A percentile compares a stretch with the other conserved stretches of the same genome.
Evolutionary conservation across 208 protist genomes (phyloP).

Genomic region (Acanthamoeba lenticulata): DNA sequence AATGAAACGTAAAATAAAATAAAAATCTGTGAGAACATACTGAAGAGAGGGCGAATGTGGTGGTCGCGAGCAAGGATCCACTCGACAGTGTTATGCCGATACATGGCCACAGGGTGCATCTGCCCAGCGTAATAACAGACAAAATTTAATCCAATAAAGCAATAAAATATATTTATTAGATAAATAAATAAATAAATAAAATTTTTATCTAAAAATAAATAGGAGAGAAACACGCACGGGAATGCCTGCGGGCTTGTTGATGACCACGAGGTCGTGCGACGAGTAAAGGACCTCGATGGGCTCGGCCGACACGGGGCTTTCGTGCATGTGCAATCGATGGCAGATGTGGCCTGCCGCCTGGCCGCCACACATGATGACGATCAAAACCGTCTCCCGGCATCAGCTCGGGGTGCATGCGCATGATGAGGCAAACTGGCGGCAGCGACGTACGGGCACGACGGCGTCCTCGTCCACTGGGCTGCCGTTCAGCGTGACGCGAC

Average conservation of each 20-base stretch:
- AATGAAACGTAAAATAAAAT: background rate
- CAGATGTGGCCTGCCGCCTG: slow-evolving; percentile 88
- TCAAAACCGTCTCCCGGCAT: background rate
- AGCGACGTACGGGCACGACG: slow-evolving; percentile 36
- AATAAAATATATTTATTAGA: too few species aligned
- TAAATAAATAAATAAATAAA: background rate
- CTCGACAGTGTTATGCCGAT: slow-evolving; percentile 93
- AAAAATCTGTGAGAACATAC: slow-evolving; percentile 57
- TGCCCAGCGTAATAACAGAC: background rate
- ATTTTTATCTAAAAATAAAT: background rate
- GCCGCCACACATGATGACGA: background rate
- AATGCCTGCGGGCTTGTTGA: slow-evolving; percentile 82
- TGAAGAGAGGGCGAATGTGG: slow-evolving; percentile 3
- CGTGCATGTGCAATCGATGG: slow-evolving; percentile 92
- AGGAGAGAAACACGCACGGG: slow-evolving; percentile 81
- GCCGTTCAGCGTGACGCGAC: slow-evolving; percentile 86
- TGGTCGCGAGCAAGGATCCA: slow-evolving; percentile 89
- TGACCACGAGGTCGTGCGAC: slow-evolving; percentile 79
- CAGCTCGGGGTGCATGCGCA: background rate
- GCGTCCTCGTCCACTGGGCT: background rate
- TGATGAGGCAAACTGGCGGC: background rate
- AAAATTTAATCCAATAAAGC: background rate
- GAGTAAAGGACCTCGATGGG: slow-evolving; percentile 74
- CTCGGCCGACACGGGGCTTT: slow-evolving; percentile 88
- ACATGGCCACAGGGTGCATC: slow-evolving; percentile 92